Percentiles rank a stretch among this genome's conserved stretches.
These are phyloP conservation scores for Wickerhamomyces queroliae DNA, from an alignment of 805 yeast species.

Conservation along the genomic window DNA sequence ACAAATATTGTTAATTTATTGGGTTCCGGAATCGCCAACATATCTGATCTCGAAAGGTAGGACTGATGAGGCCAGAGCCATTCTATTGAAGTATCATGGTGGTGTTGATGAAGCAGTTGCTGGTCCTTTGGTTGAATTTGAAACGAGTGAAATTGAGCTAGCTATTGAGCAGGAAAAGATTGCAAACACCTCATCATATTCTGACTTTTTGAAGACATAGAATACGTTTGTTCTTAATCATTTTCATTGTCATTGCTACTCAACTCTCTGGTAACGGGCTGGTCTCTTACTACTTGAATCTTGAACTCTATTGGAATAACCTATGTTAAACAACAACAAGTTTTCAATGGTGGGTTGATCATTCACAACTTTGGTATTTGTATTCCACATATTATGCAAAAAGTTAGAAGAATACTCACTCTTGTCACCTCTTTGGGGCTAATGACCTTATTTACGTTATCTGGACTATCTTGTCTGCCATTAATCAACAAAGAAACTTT, in stretches of 20 bases:
- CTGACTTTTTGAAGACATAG: conserved; percentile 35
- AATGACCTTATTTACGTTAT: conserved; percentile 31
- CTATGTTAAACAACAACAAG: conserved; percentile 33
- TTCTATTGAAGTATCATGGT: conserved; percentile 34
- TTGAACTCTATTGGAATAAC: conserved; percentile 49
- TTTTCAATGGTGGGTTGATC: conserved; percentile 44
- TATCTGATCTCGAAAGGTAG: conserved; percentile 32
- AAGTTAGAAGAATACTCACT: conserved; percentile 31
- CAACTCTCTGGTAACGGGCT: conserved; percentile 47
- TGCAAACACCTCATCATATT: conserved; percentile 27
- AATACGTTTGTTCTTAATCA: conserved; percentile 33
- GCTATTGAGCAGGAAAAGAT: conserved; percentile 35
- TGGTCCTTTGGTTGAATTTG: conserved; percentile 27
- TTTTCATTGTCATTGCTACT: conserved; percentile 30
- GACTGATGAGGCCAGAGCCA: conserved; percentile 31
- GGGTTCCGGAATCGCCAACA: conserved; percentile 42
- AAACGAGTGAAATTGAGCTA: conserved; percentile 32
- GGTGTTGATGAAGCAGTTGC: conserved; percentile 19
- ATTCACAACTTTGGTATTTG: conserved; percentile 34
- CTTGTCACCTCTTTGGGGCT: conserved; percentile 28
- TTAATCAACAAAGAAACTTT: conserved; percentile 33
- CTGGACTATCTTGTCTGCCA: conserved; percentile 42
- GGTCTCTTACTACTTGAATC: conserved; percentile 44
- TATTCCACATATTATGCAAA: conserved; percentile 16
- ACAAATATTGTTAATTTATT: conserved; percentile 12